Conservation (phyloP, 108 stramenopile species). For the Schizochytrium sp. region DNA sequence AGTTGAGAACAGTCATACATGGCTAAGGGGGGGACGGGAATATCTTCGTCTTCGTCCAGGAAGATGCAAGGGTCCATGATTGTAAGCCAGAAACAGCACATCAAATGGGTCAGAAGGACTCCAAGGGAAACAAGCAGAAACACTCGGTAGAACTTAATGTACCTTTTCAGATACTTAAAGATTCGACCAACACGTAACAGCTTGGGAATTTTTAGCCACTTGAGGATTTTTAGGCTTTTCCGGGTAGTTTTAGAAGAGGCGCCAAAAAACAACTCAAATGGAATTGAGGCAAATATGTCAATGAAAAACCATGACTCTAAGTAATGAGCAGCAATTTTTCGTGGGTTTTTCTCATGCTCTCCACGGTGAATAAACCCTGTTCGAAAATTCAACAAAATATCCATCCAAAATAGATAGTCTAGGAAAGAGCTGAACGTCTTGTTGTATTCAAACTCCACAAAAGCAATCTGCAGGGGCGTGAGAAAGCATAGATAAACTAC, state of each 20-base stretch:
- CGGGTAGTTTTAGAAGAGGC: background rate
- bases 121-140: background rate
- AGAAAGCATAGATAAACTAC: slow-evolving; percentile 14
- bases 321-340: background rate
- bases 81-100: background rate
- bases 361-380: slow-evolving; percentile 47
- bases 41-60: background rate
- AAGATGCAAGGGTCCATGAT: background rate
- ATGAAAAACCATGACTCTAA: slow-evolving; percentile 17
- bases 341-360: slow-evolving; percentile 4
- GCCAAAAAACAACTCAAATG: slow-evolving; percentile 48
- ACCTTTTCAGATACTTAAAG: slow-evolving; percentile 1
- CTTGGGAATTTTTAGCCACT: slow-evolving; percentile 55
- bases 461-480: slow-evolving; percentile 21
- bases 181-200: slow-evolving; percentile 13
- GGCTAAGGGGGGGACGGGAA: background rate
- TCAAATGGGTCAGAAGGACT: background rate
- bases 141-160: slow-evolving; percentile 25
- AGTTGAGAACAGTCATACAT: background rate
- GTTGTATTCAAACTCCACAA: slow-evolving; percentile 23
- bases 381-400: slow-evolving; percentile 49
- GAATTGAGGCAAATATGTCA: slow-evolving; percentile 28
- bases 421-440: background rate
- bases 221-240: slow-evolving; percentile 55
- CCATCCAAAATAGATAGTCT: background rate